These are phyloP conservation scores for Physcia stellaris DNA, from an alignment of 495 filamentous ascomycete genomes.

Conservation along the genomic window DNA sequence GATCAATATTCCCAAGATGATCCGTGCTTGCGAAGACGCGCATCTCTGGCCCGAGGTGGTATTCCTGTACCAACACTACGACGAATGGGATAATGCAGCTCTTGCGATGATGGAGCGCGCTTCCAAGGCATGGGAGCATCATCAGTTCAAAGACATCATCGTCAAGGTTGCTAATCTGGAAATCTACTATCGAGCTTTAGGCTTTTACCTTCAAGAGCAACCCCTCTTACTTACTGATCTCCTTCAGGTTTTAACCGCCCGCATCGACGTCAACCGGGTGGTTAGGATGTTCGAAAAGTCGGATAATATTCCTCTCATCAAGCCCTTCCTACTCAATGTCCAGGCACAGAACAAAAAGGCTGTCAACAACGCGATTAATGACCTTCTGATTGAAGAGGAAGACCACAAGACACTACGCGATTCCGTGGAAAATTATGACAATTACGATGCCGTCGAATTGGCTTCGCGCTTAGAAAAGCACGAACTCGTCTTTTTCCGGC, in stretches of 20 bases:
- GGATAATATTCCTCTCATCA: slow-evolving; percentile 96
- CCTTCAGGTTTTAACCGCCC: slow-evolving; percentile 75
- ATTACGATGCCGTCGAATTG: slow-evolving; percentile 94
- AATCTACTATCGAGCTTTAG: slow-evolving; percentile 95
- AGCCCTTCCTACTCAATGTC: slow-evolving; percentile 95
- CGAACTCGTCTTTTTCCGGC: slow-evolving; percentile 97
- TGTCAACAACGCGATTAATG: slow-evolving; percentile 97
- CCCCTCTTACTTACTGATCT: slow-evolving; percentile 90
- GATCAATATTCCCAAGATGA: slow-evolving; percentile 98
- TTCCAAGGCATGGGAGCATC: slow-evolving; percentile 97
- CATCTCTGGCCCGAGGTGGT: slow-evolving; percentile 96
- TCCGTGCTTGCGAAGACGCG: slow-evolving; percentile 86
- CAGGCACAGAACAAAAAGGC: slow-evolving; percentile 95
- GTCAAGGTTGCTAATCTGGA: slow-evolving; percentile 97
- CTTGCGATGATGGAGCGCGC: slow-evolving; percentile 99
- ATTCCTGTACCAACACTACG: slow-evolving; percentile 98
- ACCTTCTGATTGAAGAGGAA: slow-evolving; percentile 95
- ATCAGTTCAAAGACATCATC: slow-evolving; percentile 98
- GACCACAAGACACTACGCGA: slow-evolving; percentile 98
- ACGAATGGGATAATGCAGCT: slow-evolving; percentile 97
- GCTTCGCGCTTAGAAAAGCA: slow-evolving; percentile 90
- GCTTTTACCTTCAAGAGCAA: slow-evolving; percentile 97
- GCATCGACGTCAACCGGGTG: slow-evolving; percentile 96
- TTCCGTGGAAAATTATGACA: slow-evolving; percentile 96
- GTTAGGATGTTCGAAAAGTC: slow-evolving; percentile 97